A percentile compares a stretch with the other conserved stretches of the same genome.
Conservation (phyloP, 2,329 filamentous ascomycete species). For the Pseudogymnoascus sp. region DNA sequence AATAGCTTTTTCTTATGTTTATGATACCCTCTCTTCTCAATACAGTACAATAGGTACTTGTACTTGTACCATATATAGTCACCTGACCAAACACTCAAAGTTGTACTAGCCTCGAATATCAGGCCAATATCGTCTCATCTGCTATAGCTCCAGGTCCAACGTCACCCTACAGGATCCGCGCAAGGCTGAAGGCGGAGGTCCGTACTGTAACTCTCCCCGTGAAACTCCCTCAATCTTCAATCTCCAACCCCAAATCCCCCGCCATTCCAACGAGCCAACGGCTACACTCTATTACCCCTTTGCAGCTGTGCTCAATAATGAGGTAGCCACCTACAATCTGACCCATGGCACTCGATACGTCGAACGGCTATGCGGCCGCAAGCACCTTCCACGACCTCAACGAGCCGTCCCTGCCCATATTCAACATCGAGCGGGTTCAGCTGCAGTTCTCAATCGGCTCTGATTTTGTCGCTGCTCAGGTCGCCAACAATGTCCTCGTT, state of each 20-base stretch:
- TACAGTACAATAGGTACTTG: not conserved
- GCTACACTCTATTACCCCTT: not conserved
- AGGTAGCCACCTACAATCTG: conserved; percentile 3
- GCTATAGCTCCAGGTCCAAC: conserved; percentile 1
- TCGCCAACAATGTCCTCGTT: conserved; percentile 93
- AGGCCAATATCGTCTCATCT: not conserved
- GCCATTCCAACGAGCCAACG: not conserved
- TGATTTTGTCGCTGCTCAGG: conserved; percentile 92
- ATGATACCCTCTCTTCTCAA: conserved; percentile 5
- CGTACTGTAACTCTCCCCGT: not conserved
- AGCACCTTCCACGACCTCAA: conserved; percentile 50
- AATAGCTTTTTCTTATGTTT: not conserved
- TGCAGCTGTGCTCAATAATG: conserved; percentile 3
- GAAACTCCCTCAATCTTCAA: not conserved
- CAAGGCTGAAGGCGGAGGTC: conserved; percentile 3
- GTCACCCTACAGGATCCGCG: conserved; percentile 7
- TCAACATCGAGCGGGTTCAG: conserved; percentile 86
- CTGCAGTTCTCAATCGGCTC: conserved; percentile 90
- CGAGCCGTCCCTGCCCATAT: conserved; percentile 69
- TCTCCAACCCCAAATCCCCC: not conserved
- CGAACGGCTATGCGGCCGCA: conserved; percentile 64
- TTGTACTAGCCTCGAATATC: not conserved
- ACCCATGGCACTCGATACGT: conserved; percentile 60
- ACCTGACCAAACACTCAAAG: not conserved
- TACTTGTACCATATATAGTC: conserved; percentile 1